Evolutionary conservation across 306 rosid species (phyloP).

Genomic region (Dalbergia oliveri): DNA sequence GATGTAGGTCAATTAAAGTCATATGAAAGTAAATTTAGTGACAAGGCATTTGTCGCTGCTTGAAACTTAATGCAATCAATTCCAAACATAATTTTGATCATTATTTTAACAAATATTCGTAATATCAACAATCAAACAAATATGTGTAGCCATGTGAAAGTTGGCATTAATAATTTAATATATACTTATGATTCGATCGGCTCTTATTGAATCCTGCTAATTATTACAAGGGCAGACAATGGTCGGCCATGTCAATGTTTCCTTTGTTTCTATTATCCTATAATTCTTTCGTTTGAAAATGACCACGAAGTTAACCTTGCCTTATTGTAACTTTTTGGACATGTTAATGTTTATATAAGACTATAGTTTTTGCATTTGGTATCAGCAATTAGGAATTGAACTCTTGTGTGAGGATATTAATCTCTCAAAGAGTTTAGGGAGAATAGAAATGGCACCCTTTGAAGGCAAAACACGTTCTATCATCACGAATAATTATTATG

Average conservation of each 20-base stretch:
- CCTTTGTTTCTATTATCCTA: conserved; percentile 14
- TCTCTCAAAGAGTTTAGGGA: conserved; percentile 16
- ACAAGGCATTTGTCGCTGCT: no score
- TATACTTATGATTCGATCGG: not conserved
- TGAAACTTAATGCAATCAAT: no score
- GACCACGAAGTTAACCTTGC: not conserved
- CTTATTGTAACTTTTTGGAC: not conserved
- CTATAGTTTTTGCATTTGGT: not conserved
- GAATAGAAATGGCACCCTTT: conserved; percentile 41
- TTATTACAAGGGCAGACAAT: conserved; percentile 14
- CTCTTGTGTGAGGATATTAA: conserved; percentile 5
- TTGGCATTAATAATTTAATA: not conserved
- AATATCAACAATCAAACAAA: conserved; percentile 8
- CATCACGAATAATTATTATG: conserved; percentile 3
- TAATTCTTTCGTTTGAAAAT: not conserved
- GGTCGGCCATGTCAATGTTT: conserved; percentile 42
- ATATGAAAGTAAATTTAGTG: not conserved
- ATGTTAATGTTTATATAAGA: conserved; percentile 35
- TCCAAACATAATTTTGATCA: not conserved
- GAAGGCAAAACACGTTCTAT: not conserved
- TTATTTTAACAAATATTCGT: not conserved
- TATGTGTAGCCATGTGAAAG: not conserved
- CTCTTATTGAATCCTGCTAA: not conserved
- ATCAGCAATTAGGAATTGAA: conserved; percentile 2
- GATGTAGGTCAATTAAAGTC: no score